Base-by-base conservation (phyloP, 176 grass and related monocot species). In the Aegilops speltoides region DNA sequence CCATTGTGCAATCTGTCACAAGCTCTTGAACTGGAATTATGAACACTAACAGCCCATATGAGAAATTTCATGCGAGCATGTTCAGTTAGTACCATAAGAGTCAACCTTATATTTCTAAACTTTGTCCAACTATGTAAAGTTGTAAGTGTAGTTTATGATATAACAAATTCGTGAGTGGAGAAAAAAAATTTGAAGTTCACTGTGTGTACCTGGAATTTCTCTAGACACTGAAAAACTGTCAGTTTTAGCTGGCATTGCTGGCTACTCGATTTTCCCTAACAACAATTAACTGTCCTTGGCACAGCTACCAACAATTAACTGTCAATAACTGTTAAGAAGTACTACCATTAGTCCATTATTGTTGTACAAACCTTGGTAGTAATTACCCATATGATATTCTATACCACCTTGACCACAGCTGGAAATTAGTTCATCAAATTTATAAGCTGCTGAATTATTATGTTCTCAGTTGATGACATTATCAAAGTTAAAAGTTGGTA, bases 21-120 rank as follows among this genome's bases (percentile, higher is more conserved):
- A 50, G 38, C 22, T 75, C 24, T 64, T 76, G 71, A 43, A 63
- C 82, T 83, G 10, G 50, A 84, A 85, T 43, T 46, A 76, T 43
- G 16, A 74, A 60, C 34, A 63, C 23, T 83, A 20, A 45, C 23
- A 0, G 0, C 19, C 36, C 40, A 52, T 34, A 66, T 48, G 33
- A 26, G 15, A 67, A 36, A 66, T 77, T 77, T 62, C 4, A 28
- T 48, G 10, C 10, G 70, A 26, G 34, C 4, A 64, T 28, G 60
- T 64, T 75, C 19, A 23, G 29, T 46, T 84, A 41, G 17, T 76
- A 75, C 33, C 11, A 76, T 76, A 75, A 31, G 57, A 43, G 41
- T 84, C 45, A 33, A 40, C 26, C 19, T 78, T 80, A 4, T 63
- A 76, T 24, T 46, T 20, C 50, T 6, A 9, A 62, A 48, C 25